Percentiles rank a stretch among this genome's conserved stretches.
phyloP scores from a whole-genome alignment of 441 rosid genomes.

The Biscutella auriculata region DNA sequence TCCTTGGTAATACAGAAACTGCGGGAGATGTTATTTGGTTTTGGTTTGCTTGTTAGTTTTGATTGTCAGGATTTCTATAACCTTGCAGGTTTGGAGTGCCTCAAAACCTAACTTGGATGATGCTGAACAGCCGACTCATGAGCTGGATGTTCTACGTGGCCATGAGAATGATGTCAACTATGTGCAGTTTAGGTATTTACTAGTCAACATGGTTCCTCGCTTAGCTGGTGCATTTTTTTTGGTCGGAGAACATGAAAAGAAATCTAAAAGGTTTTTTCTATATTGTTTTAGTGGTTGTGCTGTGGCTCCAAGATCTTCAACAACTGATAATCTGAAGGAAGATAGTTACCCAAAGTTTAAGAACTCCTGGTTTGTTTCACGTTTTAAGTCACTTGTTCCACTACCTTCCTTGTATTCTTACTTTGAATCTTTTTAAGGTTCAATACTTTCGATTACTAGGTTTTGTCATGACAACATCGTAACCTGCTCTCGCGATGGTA shows the following conservation, averaged over 20 bases:
- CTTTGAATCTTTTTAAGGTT: slow-evolving; percentile 2
- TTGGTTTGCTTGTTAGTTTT: slow-evolving; percentile 11
- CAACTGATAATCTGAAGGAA: slow-evolving; percentile 46
- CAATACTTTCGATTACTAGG: slow-evolving; percentile 30
- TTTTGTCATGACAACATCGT: slow-evolving; percentile 75
- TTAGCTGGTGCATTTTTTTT: slow-evolving; percentile 7
- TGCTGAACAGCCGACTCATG: slow-evolving; percentile 54
- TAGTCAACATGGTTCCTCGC: not conserved
- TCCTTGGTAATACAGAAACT: slow-evolving; percentile 13
- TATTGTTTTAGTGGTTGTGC: slow-evolving; percentile 59
- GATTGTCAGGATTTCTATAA: slow-evolving; percentile 14
- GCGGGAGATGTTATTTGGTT: slow-evolving; percentile 3
- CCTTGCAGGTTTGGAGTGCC: slow-evolving; percentile 72
- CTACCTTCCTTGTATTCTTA: slow-evolving; percentile 13
- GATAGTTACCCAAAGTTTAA: slow-evolving; percentile 63
- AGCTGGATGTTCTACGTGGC: slow-evolving; percentile 65
- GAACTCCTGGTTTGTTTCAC: slow-evolving; percentile 53
- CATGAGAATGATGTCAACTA: slow-evolving; percentile 82
- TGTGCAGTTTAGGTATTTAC: slow-evolving; percentile 57
- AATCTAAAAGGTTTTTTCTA: slow-evolving; percentile 9
- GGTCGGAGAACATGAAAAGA: slow-evolving; percentile 3
- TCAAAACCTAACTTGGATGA: slow-evolving; percentile 38
- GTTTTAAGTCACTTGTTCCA: not conserved
- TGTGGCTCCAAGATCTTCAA: slow-evolving; percentile 51
- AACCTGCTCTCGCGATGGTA: slow-evolving; percentile 84